phyloP scores from a whole-genome alignment of 2,329 filamentous ascomycete genomes.

The Orbilia blumenaviensis region DNA sequence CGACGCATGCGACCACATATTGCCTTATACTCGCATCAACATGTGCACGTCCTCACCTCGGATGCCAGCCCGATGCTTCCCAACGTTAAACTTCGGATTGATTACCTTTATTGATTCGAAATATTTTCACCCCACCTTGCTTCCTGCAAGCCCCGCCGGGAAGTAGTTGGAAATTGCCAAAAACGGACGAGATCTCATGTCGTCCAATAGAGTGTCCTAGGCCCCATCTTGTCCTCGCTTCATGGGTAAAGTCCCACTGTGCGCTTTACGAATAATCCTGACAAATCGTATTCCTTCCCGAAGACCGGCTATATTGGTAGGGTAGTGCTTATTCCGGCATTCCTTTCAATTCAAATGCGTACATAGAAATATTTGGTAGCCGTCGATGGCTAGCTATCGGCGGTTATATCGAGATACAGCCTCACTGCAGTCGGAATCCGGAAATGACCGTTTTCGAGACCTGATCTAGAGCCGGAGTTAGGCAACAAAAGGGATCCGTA shows the following conservation, averaged over 20 bases:
- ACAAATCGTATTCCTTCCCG: conserved; percentile 52
- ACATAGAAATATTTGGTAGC: conserved; percentile 1
- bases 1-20: neutral
- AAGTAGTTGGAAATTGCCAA: conserved; percentile 43
- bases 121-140: neutral
- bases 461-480: neutral
- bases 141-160: conserved; percentile 6
- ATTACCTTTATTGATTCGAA: neutral
- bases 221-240: conserved; percentile 18
- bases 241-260: conserved; percentile 5
- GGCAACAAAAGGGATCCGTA: conserved; percentile 4
- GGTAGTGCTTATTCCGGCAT: neutral
- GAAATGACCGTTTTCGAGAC: neutral
- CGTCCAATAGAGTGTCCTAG: neutral
- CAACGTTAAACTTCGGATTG: conserved; percentile 20
- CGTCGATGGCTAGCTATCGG: neutral
- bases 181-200: conserved; percentile 22
- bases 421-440: neutral
- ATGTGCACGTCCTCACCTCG: neutral
- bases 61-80: conserved; percentile 1
- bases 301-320: conserved; percentile 13
- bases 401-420: neutral
- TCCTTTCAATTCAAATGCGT: conserved; percentile 28
- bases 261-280: neutral
- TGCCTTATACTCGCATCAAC: neutral